A percentile compares a stretch with the other conserved stretches of the same genome.
These are phyloP conservation scores for Podospora didyma DNA, from an alignment of 495 filamentous ascomycete species.

Conservation along the genomic window DNA sequence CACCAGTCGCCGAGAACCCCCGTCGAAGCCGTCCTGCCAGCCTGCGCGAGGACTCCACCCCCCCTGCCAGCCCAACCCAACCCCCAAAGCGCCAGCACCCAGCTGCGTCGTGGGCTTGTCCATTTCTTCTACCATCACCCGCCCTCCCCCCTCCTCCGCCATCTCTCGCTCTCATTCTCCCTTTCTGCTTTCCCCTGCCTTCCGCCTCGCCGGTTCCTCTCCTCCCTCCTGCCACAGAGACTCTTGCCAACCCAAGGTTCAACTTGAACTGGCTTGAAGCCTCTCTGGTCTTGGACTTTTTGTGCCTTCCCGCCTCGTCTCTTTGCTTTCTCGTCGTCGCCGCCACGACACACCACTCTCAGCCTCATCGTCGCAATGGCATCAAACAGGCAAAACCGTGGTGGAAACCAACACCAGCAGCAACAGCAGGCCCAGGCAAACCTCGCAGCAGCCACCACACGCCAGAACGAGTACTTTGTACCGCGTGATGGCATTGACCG, in stretches of 20 bases:
- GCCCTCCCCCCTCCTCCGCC: slow-evolving; percentile 15
- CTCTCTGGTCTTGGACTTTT: neutral
- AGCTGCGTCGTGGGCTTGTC: slow-evolving; percentile 15
- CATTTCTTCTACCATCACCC: slow-evolving; percentile 27
- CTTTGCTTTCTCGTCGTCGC: too few species aligned
- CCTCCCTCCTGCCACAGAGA: neutral
- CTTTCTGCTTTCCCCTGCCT: slow-evolving; percentile 2
- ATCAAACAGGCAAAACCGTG: slow-evolving; percentile 36
- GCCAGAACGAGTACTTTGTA: slow-evolving; percentile 82
- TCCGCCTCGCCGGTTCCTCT: slow-evolving; percentile 1
- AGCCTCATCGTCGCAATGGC: slow-evolving; percentile 15
- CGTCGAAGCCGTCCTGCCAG: neutral
- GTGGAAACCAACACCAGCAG: slow-evolving; percentile 31
- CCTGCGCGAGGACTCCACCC: slow-evolving; percentile 11
- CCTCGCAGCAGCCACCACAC: slow-evolving; percentile 31
- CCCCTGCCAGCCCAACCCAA: slow-evolving; percentile 29
- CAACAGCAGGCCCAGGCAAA: slow-evolving; percentile 23
- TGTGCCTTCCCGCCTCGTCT: neutral
- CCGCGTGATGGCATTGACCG: slow-evolving; percentile 86
- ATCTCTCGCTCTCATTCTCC: slow-evolving; percentile 10
- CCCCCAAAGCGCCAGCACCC: slow-evolving; percentile 30
- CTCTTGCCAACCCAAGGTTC: neutral
- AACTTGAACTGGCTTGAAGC: too few species aligned
- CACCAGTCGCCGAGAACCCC: slow-evolving; percentile 3
- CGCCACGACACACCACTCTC: neutral